Base-by-base conservation (phyloP, 1,139 yeast species). In the Suzukiozyma palmioleophila region DNA sequence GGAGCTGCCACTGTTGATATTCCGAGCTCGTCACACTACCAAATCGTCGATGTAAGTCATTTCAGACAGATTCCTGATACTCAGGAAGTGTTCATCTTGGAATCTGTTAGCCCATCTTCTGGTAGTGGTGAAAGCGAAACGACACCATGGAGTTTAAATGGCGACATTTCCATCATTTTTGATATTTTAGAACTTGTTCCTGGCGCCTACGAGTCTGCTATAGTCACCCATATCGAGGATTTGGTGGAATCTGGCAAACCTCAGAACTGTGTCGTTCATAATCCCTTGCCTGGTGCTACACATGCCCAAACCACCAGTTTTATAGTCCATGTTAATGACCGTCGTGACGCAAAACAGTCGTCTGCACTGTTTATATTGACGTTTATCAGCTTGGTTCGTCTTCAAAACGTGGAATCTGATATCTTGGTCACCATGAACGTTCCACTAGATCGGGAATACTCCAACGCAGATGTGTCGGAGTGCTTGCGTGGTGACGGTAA, bases 11-110 rank as follows among this genome's bases (percentile, higher is more conserved):
- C 70, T 2, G 72, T 80, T 0, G 57, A 56, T 2, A 45, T 88
- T 3, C 90, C 92, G 0, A 40, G 48, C 0, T 73, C 73, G 0
- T 69, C 83, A 34, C 50, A 47, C 18, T 21, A 37, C 3, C 18
- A 45, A 26, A 43, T 47, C 10, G 56, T 80, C 2, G 96, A 89
- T 56, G 95, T 87, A 1, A 82, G 95, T 1, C 57, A 64, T 33
- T 59, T 88, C 39, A 68, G 97, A 42, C 86, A 85, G 46, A 79
- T 89, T 1, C 96, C 97, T 0, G 96, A 89, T 53, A 81, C 86
- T 2, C 96, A 89, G 55, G 97, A 89, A 56, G 95, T 87, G 24
- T 89, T 75, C 54, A 75, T 87, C 16, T 35, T 49, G 51, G 72
- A 66, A 41, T 62, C 62, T 38, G 54, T 60, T 1, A 53, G 14